Evolutionary conservation across 108 stramenopile genomes (phyloP), one percentile per base, ranked within the genome.

Genomic region (Epipyxis sp.): DNA sequence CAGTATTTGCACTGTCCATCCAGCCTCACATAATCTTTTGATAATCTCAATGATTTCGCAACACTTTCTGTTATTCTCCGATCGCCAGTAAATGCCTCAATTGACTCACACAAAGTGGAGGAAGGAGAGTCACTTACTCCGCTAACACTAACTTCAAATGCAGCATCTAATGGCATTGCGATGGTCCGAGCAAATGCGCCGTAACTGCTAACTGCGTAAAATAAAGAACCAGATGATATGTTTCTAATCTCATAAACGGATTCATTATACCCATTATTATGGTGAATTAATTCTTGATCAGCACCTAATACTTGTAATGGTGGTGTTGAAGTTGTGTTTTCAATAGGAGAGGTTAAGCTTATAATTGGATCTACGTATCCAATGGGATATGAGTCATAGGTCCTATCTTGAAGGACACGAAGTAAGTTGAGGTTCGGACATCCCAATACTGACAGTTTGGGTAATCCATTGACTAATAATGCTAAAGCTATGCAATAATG

Each of bases 1-100:
- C 91, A 91, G 76, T 93, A 89, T 69, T 93, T 93, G 58, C 87
- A 91, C 83, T 92, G 91, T 1, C 89, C 86, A 77, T 93, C 92
- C 72, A 93, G 83, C 46, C 90, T 62, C 37, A 83, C 59, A 16
- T 77, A 77, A 25, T 80, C 61, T 3, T 35, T 69, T 42, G 35
- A 1, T 25, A 83, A 78, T 1, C 78, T 35, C 1, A 83, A 78
- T 58, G 67, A 77, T 1, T 6, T 34, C 46, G 65, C 46, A 27
- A 81, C 79, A 50, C 78, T 42, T 35, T 44, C 79, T 27, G 80
- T 77, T 1, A 81, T 58, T n/a, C 29, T 39, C n/a, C 81, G 82
- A 20, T 67, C 69, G 42, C 44, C 77, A 59, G 76, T 71, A 27
- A 32, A 46, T 1, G 82, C 77, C 41, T 83, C 82, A 0, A 59